Base-by-base conservation (phyloP, 345 rosid genomes). In the Erysimum cheiranthoides region DNA sequence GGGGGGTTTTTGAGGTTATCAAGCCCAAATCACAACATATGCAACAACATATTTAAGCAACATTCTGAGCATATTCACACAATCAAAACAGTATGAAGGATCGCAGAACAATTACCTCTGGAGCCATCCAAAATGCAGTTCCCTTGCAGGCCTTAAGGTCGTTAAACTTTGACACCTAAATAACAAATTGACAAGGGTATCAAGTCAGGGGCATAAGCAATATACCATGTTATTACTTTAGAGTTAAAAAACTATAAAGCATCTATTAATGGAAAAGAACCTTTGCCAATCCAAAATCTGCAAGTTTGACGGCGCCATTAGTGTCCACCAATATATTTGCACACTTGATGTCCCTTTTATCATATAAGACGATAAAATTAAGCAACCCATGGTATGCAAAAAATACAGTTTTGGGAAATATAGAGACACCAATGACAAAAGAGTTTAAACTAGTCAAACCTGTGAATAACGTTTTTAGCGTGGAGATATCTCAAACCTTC, bases 81-180 rank as follows among this genome's bases (percentile, higher is more conserved):
- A 58, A 68, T 51, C 39, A 61, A 61, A 61, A 32, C 49, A 53
- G 52, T 62, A 9, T 10, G 34, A 66, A 0, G 10, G 50, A 31
- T 67, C 40, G 30, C n/a, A 18, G 60, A 68, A 52, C 4, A 40
- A 61, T 11, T 73, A 93, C 98, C 97, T 93, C 97, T 35, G 98
- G 98, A 42, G 97, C 98, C 97, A 89, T 93, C 98, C 98, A 93
- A 78, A 86, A 91, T 71, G 90, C 87, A 69, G 98, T 88, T 71
- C 97, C 97, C 79, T 77, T 86, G 86, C 86, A 84, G 52, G 97
- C 89, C 87, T 87, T 85, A 49, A 88, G 88, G 82, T 91, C 93
- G 73, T 93, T 89, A 8, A 89, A 46, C 79, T 73, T 89, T 61
- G 94, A 83, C 59, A 94, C 96, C 98, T 93, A 82, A 56, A 78